phyloP scores from a whole-genome alignment of 176 grass and related monocot species.

The Thalia dealbata region DNA sequence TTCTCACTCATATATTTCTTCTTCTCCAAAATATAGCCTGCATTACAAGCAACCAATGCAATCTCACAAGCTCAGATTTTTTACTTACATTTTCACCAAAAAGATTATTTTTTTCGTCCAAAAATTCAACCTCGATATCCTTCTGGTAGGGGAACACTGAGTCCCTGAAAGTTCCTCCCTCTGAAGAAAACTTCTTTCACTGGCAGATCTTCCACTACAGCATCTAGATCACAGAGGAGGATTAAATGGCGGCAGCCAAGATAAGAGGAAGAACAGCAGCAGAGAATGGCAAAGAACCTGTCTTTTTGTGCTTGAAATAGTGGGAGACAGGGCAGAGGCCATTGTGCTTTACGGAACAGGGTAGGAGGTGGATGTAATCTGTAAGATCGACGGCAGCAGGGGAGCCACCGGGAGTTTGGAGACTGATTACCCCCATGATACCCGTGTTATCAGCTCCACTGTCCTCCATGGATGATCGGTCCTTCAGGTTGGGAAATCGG shows the following conservation, averaged over 20 bases:
- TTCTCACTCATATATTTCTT: conserved; percentile 28
- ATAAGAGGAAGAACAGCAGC: background rate
- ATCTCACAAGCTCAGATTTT: background rate
- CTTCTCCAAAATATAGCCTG: conserved; percentile 80
- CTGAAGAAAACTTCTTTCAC: conserved; percentile 87
- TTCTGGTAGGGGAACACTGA: conserved; percentile 53
- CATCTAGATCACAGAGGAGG: conserved; percentile 17
- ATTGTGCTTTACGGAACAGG: conserved; percentile 66
- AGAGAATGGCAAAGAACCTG: conserved; percentile 32
- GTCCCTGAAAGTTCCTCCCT: conserved; percentile 80
- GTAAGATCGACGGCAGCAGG: conserved; percentile 29
- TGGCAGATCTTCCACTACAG: conserved; percentile 55
- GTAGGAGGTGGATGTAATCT: conserved; percentile 52
- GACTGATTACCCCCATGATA: conserved; percentile 35
- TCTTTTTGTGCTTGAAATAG: conserved; percentile 81
- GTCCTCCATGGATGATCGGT: background rate
- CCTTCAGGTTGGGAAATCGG: no score
- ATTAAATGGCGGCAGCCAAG: background rate
- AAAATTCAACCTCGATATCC: conserved; percentile 58
- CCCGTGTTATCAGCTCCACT: conserved; percentile 15
- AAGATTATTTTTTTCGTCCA: background rate
- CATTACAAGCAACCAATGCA: conserved; percentile 2
- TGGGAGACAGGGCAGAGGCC: conserved; percentile 49
- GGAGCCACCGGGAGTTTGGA: conserved; percentile 19
- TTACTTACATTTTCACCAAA: background rate